A percentile compares a stretch with the other conserved stretches of the same genome.
Evolutionary conservation across 1,284 basidiomycete species (phyloP).

Genomic region (Sphaerobolus stellatus): DNA sequence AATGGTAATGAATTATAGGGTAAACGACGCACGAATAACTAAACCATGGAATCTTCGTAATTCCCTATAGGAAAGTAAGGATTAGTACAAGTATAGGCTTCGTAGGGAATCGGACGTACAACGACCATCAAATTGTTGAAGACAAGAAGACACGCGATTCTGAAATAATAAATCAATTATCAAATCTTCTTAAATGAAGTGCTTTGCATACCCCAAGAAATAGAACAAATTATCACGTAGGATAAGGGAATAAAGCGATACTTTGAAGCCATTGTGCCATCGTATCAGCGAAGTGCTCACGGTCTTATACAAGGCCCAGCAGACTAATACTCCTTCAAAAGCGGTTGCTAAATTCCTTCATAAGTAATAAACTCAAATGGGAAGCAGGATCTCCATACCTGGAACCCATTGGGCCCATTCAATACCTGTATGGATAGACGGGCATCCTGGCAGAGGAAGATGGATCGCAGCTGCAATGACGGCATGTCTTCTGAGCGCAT

Average conservation of each 20-base stretch:
- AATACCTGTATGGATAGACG: constrained; percentile 42
- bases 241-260: constrained; percentile 32
- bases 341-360: constrained; percentile 13
- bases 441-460: constrained; percentile 43
- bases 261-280: constrained; percentile 20
- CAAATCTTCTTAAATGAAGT: not conserved
- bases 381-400: constrained; percentile 22
- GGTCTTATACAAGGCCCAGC: constrained; percentile 38
- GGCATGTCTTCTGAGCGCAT: constrained; percentile 31
- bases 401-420: constrained; percentile 47
- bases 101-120: constrained; percentile 22
- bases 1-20: not conserved
- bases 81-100: not conserved
- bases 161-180: constrained; percentile 12
- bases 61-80: not conserved
- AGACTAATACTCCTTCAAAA: constrained; percentile 34
- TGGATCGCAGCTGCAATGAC: constrained; percentile 35
- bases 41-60: constrained; percentile 47
- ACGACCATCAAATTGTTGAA: constrained; percentile 49
- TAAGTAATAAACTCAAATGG: constrained; percentile 35
- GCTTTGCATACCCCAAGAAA: constrained; percentile 35
- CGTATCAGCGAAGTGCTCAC: constrained; percentile 24
- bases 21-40: constrained; percentile 43
- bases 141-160: constrained; percentile 34
- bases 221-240: constrained; percentile 42